Percentiles rank a stretch among this genome's conserved stretches.
phyloP scores from a whole-genome alignment of 2,329 filamentous ascomycete genomes.

The Thielaviopsis euricoi region DNA sequence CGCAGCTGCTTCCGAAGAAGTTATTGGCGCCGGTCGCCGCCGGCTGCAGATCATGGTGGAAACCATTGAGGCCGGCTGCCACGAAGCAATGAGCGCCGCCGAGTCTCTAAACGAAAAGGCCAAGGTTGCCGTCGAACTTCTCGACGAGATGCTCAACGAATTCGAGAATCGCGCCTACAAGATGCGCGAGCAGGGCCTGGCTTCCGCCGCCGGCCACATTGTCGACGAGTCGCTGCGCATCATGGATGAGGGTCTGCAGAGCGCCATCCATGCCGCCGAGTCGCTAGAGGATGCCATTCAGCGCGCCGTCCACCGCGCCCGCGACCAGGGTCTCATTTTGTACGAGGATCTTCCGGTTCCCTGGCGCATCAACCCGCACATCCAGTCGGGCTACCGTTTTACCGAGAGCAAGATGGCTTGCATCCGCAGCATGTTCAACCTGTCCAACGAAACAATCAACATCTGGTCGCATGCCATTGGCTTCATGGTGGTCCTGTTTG shows the following conservation, averaged over 20 bases:
- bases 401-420: constrained; percentile 82
- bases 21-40: constrained; percentile 72
- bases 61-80: constrained; percentile 74
- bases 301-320: constrained; percentile 55
- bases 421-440: constrained; percentile 61
- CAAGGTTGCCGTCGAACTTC: constrained; percentile 66
- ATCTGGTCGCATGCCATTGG: constrained; percentile 95
- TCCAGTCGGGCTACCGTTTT: constrained; percentile 83
- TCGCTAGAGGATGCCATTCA: constrained; percentile 74
- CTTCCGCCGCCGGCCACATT: constrained; percentile 48
- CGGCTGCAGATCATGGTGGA: constrained; percentile 82
- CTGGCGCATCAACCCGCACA: constrained; percentile 92
- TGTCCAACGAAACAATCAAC: constrained; percentile 91
- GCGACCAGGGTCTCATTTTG: constrained; percentile 64
- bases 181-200: constrained; percentile 59
- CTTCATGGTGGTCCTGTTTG: constrained; percentile 67
- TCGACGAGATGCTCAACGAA: constrained; percentile 72
- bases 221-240: constrained; percentile 67
- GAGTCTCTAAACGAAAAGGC: constrained; percentile 87
- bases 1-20: constrained; percentile 74
- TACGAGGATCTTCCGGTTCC: constrained; percentile 85
- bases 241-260: constrained; percentile 65
- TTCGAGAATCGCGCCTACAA: constrained; percentile 72
- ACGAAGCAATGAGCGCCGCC: constrained; percentile 68
- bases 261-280: constrained; percentile 67